A percentile compares a stretch with the other conserved stretches of the same genome.
phyloP scores from a whole-genome alignment of 768 basidiomycete genomes.

The Terana coerulea region DNA sequence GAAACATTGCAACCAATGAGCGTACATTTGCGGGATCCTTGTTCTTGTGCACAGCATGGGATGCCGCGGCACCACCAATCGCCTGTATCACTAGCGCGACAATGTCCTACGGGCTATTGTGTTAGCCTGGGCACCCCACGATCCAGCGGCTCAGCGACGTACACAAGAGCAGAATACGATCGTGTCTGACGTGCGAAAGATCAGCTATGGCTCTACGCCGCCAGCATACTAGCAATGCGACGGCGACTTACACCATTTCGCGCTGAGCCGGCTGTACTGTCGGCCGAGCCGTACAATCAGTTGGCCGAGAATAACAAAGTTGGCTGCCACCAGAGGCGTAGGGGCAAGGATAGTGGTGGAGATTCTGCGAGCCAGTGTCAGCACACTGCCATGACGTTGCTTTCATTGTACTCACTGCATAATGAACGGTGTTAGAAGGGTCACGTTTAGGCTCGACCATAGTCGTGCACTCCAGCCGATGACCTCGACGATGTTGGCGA shows the following conservation, averaged over 20 bases:
- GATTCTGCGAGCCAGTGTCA: constrained; percentile 18
- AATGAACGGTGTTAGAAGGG: constrained; percentile 30
- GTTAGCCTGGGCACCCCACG: neutral
- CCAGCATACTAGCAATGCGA: neutral
- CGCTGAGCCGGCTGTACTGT: constrained; percentile 46
- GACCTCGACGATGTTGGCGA: constrained; percentile 46
- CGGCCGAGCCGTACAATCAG: constrained; percentile 42
- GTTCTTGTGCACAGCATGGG: constrained; percentile 13
- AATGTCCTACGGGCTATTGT: constrained; percentile 26
- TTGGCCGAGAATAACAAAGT: constrained; percentile 49
- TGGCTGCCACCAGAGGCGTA: constrained; percentile 53
- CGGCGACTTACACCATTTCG: constrained; percentile 25
- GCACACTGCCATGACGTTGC: neutral
- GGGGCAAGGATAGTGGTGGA: constrained; percentile 48
- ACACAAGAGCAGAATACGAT: constrained; percentile 28
- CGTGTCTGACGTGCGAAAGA: constrained; percentile 17
- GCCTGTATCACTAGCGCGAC: constrained; percentile 38
- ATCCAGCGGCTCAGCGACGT: constrained; percentile 2
- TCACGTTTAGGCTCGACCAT: constrained; percentile 39
- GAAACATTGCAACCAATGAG: neutral
- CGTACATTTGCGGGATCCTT: constrained; percentile 12
- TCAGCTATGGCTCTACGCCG: neutral
- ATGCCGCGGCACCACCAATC: constrained; percentile 33
- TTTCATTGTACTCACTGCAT: constrained; percentile 35
- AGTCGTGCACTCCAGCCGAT: constrained; percentile 53